These are phyloP conservation scores for Pythium brassicae DNA, from an alignment of 352 stramenopile genomes.

Conservation along the genomic window DNA sequence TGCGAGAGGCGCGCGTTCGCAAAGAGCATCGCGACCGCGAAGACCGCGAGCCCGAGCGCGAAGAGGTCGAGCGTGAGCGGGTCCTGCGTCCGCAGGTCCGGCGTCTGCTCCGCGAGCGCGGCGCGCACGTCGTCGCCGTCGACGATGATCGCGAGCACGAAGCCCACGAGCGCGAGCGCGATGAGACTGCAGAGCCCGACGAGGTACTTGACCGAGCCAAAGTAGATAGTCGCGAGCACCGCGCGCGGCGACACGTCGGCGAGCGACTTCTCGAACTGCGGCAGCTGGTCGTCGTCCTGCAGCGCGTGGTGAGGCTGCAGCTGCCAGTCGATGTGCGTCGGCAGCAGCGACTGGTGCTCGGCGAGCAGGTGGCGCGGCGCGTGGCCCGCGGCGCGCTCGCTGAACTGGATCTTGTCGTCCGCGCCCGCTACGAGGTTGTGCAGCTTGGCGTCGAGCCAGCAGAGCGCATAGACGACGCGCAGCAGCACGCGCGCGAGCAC, in stretches of 20 bases:
- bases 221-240: conserved; percentile 41
- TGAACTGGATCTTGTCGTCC: conserved; percentile 27
- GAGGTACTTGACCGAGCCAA: conserved; percentile 41
- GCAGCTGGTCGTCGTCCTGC: conserved; percentile 13
- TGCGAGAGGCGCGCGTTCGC: conserved; percentile 35
- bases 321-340: conserved; percentile 21
- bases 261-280: conserved; percentile 37
- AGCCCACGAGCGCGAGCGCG: conserved; percentile 20
- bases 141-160: conserved; percentile 30
- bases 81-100: conserved; percentile 4
- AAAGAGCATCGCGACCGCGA: conserved; percentile 34
- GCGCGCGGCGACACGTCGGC: conserved; percentile 26
- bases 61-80: conserved; percentile 27
- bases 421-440: conserved; percentile 45
- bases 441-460: conserved; percentile 33
- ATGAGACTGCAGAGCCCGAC: conserved; percentile 30
- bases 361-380: conserved; percentile 5
- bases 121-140: conserved; percentile 22
- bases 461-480: conserved; percentile 31
- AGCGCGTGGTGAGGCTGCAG: conserved; percentile 6
- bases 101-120: conserved; percentile 14
- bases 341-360: conserved; percentile 32
- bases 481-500: conserved; percentile 44
- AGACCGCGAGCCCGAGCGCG: conserved; percentile 22
- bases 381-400: conserved; percentile 6